phyloP scores from a whole-genome alignment of 139 green algal genomes.

The Micractinium conductrix region DNA sequence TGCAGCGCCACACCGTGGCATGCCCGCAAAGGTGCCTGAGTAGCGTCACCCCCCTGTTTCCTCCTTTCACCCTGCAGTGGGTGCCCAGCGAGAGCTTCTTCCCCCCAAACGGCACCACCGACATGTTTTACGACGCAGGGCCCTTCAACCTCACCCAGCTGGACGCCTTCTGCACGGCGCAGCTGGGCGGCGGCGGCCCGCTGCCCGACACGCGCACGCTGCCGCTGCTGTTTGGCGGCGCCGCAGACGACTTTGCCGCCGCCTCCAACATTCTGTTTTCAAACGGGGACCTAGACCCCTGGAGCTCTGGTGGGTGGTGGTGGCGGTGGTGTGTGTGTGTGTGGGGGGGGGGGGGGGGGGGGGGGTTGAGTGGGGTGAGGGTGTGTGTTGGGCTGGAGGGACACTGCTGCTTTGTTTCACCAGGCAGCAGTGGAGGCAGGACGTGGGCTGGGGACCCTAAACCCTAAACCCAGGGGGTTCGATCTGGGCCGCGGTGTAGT shows the following conservation, averaged over 20 bases:
- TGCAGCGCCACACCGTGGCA: not conserved
- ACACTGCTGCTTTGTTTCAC: not conserved
- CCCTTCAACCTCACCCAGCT: slow-evolving; percentile 45
- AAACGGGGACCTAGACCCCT: slow-evolving; percentile 89
- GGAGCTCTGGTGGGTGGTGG: slow-evolving; percentile 56
- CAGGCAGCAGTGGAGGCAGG: no score
- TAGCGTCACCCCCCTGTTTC: not conserved
- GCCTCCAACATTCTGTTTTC: slow-evolving; percentile 82
- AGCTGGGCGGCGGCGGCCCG: slow-evolving; percentile 52
- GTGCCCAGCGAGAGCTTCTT: slow-evolving; percentile 68
- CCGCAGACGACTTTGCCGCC: slow-evolving; percentile 7
- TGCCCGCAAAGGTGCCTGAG: not conserved
- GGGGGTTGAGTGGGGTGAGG: not conserved
- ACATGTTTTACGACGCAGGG: slow-evolving; percentile 79
- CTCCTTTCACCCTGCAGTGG: slow-evolving; percentile 19
- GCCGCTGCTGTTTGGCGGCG: slow-evolving; percentile 16
- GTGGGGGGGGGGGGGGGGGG: no score
- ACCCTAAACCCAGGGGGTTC: not conserved
- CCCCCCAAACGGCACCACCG: slow-evolving; percentile 56
- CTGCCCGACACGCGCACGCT: slow-evolving; percentile 36
- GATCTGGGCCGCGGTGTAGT: no score
- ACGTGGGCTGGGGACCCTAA: not conserved
- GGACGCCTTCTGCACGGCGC: slow-evolving; percentile 52
- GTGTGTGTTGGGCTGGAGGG: not conserved
- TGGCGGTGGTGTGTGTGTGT: not conserved